Evolutionary conservation across 441 rosid species (phyloP).

Genomic region (Bruguiera hainesii): DNA sequence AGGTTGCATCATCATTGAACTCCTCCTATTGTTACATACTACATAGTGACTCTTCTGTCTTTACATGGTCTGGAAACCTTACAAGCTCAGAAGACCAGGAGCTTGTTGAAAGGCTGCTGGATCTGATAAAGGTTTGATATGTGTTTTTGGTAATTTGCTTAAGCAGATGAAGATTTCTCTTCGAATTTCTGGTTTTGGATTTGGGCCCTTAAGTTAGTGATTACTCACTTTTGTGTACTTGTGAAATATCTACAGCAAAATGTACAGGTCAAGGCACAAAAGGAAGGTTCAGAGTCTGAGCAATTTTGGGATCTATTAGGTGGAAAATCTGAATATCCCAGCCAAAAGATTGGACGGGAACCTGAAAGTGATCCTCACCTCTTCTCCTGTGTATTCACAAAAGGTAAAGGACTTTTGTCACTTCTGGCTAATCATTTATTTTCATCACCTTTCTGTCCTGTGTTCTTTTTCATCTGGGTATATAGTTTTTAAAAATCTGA

Average conservation of each 20-base stretch:
- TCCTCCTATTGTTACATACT: conserved; percentile 92
- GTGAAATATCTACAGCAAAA: conserved; percentile 62
- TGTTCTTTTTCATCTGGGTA: conserved; percentile 2
- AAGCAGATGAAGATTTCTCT: background rate
- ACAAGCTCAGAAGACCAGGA: conserved; percentile 74
- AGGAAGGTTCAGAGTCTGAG: conserved; percentile 92
- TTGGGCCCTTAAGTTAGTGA: background rate
- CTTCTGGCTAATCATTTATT: conserved; percentile 5
- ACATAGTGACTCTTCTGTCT: conserved; percentile 68
- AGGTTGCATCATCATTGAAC: conserved; percentile 73
- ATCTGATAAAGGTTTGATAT: conserved; percentile 61
- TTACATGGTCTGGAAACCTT: conserved; percentile 92
- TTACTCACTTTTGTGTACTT: conserved; percentile 16
- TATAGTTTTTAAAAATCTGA: conserved; percentile 10
- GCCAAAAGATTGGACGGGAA: conserved; percentile 65
- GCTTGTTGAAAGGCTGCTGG: conserved; percentile 85
- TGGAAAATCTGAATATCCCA: conserved; percentile 81
- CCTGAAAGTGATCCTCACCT: conserved; percentile 93
- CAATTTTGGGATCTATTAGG: conserved; percentile 91
- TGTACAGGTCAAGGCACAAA: conserved; percentile 69
- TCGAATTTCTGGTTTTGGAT: background rate
- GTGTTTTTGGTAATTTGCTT: conserved; percentile 9
- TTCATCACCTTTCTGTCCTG: conserved; percentile 7
- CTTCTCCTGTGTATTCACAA: conserved; percentile 61
- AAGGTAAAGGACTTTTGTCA: conserved; percentile 38